Base-by-base conservation (phyloP, 1,284 basidiomycete species). In the Xerocomus minutiporus region DNA sequence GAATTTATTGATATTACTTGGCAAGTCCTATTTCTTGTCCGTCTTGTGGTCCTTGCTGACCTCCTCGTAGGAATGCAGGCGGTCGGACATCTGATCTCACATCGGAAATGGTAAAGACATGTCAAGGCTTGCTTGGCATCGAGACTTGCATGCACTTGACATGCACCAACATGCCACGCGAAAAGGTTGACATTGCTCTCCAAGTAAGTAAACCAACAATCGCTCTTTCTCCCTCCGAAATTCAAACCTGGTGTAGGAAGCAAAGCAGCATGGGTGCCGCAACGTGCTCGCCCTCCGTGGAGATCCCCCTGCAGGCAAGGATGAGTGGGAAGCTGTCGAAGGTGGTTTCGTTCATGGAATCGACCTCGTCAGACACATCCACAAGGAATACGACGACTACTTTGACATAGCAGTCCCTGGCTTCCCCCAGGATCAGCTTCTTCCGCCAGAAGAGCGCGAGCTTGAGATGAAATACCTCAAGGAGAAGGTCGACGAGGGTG, bases 1-100 rank as follows among this genome's bases (percentile, higher is more conserved):
- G 96, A 97, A 73, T 99, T 98, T 68, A 91, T 98, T 64, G 95
- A 99, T 71, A 97, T 99, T 67, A 99, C 95, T 68, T 98, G 92
- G 94, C 86, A 56, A 57, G 80, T 65, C 15, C 53, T 25, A 50
- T 49, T 44, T 48, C 45, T 25, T 26, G 9, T 41, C 42, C 17
- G 41, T 50, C 43, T 44, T 36, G 39, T 4, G 9, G 23, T 17
- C n/a, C 15, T 50, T 36, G 12, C 54, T 57, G 15, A 54, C 51
- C 42, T 46, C 32, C 35, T 34, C 34, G 17, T 59, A 94, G 91
- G 91, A 96, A 97, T 73, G 95, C 95, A 46, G 95, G 95, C 51
- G 95, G 95, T 53, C 83, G 94, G 57, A 96, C 94, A 23, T 94
- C 93, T 47, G 92, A 95, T 65, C 74, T 96, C 54, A 94, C 93